Evolutionary conservation across 495 filamentous ascomycete species (phyloP).

Genomic region (Neurospora sublineolata): DNA sequence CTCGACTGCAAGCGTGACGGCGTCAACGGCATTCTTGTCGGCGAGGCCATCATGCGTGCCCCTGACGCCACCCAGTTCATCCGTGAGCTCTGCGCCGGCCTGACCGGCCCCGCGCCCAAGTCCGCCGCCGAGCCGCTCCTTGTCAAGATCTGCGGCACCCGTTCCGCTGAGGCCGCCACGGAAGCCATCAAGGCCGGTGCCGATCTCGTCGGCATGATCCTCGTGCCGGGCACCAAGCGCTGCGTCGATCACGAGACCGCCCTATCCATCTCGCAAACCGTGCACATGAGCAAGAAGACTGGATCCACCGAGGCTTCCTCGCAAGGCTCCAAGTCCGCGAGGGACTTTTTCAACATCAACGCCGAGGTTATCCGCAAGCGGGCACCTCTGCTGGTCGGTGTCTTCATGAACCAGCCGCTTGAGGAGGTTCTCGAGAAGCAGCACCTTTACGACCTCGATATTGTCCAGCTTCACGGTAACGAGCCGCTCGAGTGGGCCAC

Average conservation of each 20-base stretch:
- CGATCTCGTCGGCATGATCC: constrained; percentile 85
- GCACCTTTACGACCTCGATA: constrained; percentile 65
- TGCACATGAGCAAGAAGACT: constrained; percentile 37
- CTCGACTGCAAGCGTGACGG: constrained; percentile 77
- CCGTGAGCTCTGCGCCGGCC: constrained; percentile 59
- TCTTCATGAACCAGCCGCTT: constrained; percentile 86
- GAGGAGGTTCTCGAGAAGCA: constrained; percentile 68
- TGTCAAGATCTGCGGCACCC: constrained; percentile 96
- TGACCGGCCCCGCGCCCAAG: constrained; percentile 18
- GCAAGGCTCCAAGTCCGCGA: constrained; percentile 16
- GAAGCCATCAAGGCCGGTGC: constrained; percentile 79
- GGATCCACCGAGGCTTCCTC: constrained; percentile 9
- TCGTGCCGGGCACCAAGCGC: constrained; percentile 70
- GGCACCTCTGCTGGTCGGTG: constrained; percentile 76
- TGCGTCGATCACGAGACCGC: constrained; percentile 67
- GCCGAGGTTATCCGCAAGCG: constrained; percentile 22
- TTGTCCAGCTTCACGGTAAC: constrained; percentile 83
- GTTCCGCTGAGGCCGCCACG: constrained; percentile 66
- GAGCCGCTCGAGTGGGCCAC: constrained; percentile 88
- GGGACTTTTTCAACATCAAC: constrained; percentile 35
- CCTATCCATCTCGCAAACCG: constrained; percentile 62
- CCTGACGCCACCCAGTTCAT: constrained; percentile 69
- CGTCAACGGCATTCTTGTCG: constrained; percentile 86
- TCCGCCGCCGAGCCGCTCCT: constrained; percentile 34
- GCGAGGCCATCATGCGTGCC: constrained; percentile 92